Conservation (phyloP, 2,329 filamentous ascomycete genomes). For the Talaromyces sp. region DNA sequence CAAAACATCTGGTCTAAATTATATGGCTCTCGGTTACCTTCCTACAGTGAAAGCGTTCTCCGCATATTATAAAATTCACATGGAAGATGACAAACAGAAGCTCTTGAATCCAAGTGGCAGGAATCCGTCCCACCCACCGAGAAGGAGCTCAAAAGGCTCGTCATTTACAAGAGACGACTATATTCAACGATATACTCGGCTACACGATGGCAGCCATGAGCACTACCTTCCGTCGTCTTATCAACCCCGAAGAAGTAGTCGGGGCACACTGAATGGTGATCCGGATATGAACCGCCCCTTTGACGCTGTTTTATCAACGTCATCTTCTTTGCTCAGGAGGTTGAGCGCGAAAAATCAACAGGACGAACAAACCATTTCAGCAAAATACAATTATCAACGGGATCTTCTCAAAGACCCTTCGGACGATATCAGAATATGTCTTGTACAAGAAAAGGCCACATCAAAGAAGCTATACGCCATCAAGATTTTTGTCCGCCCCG, state of each 20-base stretch:
- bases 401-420: constrained; percentile 2
- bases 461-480: constrained; percentile 20
- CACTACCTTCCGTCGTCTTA: constrained; percentile 1
- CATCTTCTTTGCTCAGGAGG: neutral
- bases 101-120: neutral
- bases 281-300: constrained; percentile 3
- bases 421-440: constrained; percentile 6
- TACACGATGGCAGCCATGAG: neutral
- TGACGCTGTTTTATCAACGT: constrained; percentile 1
- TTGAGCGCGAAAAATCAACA: neutral
- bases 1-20: neutral
- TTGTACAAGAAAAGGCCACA: constrained; percentile 18
- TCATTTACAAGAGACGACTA: neutral
- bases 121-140: neutral
- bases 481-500: constrained; percentile 28
- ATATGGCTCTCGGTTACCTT: neutral
- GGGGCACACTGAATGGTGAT: neutral
- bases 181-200: neutral
- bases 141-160: neutral
- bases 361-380: neutral
- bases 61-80: neutral
- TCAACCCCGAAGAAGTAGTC: neutral
- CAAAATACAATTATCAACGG: neutral
- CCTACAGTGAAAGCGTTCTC: neutral
- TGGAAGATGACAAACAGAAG: neutral